Percentiles rank a stretch among this genome's conserved stretches.
Evolutionary conservation across 2,329 filamentous ascomycete genomes (phyloP).

Genomic region (Chaetothyriales sp.): DNA sequence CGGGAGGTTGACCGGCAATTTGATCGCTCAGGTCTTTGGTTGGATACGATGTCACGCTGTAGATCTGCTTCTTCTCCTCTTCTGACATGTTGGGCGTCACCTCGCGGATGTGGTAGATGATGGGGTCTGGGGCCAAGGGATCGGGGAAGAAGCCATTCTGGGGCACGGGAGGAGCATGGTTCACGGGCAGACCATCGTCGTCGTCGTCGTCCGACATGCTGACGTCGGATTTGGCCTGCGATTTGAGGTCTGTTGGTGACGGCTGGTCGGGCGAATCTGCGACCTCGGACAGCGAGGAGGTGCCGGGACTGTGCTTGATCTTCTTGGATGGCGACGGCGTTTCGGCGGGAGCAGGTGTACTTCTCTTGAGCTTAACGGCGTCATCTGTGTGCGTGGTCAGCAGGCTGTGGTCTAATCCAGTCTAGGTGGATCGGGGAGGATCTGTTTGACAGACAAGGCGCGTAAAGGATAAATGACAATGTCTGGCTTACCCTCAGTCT

Average conservation of each 20-base stretch:
- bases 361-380: constrained; percentile 7
- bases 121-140: constrained; percentile 76
- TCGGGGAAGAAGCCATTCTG: constrained; percentile 87
- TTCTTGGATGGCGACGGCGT: constrained; percentile 18
- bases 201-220: constrained; percentile 41
- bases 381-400: constrained; percentile 10
- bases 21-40: constrained; percentile 64
- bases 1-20: constrained; percentile 76
- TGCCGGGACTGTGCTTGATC: constrained; percentile 17
- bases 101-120: constrained; percentile 78
- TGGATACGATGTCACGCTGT: constrained; percentile 73
- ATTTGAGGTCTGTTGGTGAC: constrained; percentile 42
- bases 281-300: constrained; percentile 18
- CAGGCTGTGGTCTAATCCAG: no score
- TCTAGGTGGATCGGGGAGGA: no score
- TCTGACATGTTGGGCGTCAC: constrained; percentile 61
- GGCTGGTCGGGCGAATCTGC: constrained; percentile 21
- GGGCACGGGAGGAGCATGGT: constrained; percentile 46
- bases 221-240: constrained; percentile 46
- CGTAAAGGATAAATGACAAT: no score
- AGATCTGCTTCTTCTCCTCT: constrained; percentile 76
- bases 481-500: constrained; percentile 37
- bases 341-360: constrained; percentile 14
- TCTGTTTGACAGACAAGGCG: no score
- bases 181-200: constrained; percentile 28